A percentile compares a stretch with the other conserved stretches of the same genome.
phyloP scores from a whole-genome alignment of 163 green algal species.

The Coccomyxa subellipsoidea region DNA sequence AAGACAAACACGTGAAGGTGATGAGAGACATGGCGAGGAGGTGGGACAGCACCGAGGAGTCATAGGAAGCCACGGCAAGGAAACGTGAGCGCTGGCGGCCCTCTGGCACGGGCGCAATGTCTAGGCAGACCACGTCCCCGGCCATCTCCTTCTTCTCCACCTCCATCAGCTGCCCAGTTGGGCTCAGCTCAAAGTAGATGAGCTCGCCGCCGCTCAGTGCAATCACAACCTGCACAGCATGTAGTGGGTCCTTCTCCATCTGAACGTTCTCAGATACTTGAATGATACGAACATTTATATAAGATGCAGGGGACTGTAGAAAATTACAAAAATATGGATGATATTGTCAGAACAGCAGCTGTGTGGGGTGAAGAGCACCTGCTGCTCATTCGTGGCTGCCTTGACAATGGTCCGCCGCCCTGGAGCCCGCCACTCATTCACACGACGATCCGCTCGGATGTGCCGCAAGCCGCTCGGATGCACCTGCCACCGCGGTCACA shows the following conservation, averaged over 20 bases:
- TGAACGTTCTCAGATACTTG: too few relatives aligned
- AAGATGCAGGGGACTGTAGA: too few relatives aligned
- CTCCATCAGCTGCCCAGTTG: constrained; percentile 83
- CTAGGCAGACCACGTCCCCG: constrained; percentile 82
- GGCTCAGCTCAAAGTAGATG: constrained; percentile 96
- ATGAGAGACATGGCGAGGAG: background rate
- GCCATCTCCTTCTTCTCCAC: constrained; percentile 88
- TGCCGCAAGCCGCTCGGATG: constrained; percentile 88
- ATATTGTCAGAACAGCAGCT: too few relatives aligned
- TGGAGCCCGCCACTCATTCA: constrained; percentile 96
- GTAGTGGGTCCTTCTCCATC: background rate
- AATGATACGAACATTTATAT: too few relatives aligned
- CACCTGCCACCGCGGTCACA: constrained; percentile 56
- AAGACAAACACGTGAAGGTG: background rate
- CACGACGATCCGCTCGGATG: constrained; percentile 84
- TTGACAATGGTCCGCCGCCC: constrained; percentile 72
- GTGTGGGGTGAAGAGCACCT: constrained; percentile 39
- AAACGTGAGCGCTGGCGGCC: constrained; percentile 66
- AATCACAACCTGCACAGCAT: constrained; percentile 63
- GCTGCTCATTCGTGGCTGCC: constrained; percentile 81
- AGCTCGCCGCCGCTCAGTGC: constrained; percentile 85
- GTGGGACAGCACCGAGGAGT: constrained; percentile 61
- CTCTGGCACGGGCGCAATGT: constrained; percentile 84
- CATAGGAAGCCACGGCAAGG: constrained; percentile 73
- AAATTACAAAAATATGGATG: too few relatives aligned